These are phyloP conservation scores for Rhodofomes roseus DNA, from an alignment of 1,284 basidiomycete genomes.

Conservation along the genomic window DNA sequence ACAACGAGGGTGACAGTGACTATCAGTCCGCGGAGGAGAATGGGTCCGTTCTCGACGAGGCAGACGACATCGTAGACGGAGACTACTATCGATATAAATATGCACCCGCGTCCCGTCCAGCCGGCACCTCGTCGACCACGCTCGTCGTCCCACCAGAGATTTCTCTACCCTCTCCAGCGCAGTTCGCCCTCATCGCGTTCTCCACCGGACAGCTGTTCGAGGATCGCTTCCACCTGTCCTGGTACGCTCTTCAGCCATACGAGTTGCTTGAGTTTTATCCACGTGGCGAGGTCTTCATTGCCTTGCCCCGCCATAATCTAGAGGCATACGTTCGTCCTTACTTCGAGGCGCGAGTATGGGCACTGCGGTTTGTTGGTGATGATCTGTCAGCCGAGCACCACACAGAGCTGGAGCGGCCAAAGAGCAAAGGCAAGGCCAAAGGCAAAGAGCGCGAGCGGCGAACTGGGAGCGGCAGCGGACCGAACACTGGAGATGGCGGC, in stretches of 20 bases:
- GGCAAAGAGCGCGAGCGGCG: conserved; percentile 3
- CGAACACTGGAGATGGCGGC: conserved; percentile 3
- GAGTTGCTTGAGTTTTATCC: conserved; percentile 66
- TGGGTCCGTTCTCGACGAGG: conserved; percentile 12
- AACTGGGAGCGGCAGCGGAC: conserved; percentile 1
- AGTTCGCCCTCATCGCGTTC: conserved; percentile 52
- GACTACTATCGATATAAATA: conserved; percentile 15
- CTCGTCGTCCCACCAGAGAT: background rate
- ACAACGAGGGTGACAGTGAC: background rate
- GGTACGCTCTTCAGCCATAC: conserved; percentile 52
- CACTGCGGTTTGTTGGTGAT: conserved; percentile 43
- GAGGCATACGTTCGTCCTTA: conserved; percentile 60
- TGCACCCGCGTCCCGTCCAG: background rate
- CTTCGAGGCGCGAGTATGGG: conserved; percentile 59
- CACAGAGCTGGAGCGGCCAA: conserved; percentile 8
- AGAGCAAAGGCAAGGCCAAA: conserved; percentile 12
- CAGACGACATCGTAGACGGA: conserved; percentile 7
- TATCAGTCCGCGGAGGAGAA: conserved; percentile 4
- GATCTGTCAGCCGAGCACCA: background rate
- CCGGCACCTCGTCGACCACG: conserved; percentile 1
- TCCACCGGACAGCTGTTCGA: conserved; percentile 65
- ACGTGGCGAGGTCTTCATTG: conserved; percentile 32
- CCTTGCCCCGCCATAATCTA: conserved; percentile 39
- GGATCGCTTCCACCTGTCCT: conserved; percentile 53
- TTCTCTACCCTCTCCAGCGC: background rate